phyloP scores from a whole-genome alignment of 495 filamentous ascomycete genomes.

The Aspergillus bridgeri region DNA sequence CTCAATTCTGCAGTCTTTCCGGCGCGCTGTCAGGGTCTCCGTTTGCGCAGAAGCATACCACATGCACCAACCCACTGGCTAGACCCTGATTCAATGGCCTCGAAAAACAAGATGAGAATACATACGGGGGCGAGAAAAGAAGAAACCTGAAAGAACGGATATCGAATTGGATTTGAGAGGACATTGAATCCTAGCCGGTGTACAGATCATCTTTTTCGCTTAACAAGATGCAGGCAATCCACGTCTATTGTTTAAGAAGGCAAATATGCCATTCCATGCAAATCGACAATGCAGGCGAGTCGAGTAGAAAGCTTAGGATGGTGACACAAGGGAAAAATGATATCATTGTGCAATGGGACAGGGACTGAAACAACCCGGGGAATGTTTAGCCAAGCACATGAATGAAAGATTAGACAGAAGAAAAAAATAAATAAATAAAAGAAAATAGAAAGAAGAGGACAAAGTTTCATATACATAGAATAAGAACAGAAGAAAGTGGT shows the following conservation, averaged over 20 bases:
- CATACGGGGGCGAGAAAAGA: not conserved
- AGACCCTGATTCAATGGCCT: too few relatives aligned
- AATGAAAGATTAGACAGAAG: constrained; percentile 8
- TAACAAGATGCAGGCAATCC: not conserved
- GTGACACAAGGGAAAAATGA: not conserved
- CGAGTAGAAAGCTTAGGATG: not conserved
- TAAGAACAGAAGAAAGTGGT: constrained; percentile 12
- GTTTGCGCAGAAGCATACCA: too few relatives aligned
- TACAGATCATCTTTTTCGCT: too few relatives aligned
- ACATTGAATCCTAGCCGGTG: too few relatives aligned
- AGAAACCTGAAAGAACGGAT: not conserved
- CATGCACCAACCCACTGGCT: too few relatives aligned
- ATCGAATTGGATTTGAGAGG: too few relatives aligned
- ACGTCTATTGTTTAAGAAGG: constrained; percentile 4
- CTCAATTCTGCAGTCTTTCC: too few relatives aligned
- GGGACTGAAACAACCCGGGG: constrained; percentile 12
- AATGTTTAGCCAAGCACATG: constrained; percentile 11
- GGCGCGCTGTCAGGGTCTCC: too few relatives aligned
- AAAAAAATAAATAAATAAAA: too few relatives aligned
- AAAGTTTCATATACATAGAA: constrained; percentile 25
- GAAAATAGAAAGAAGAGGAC: too few relatives aligned
- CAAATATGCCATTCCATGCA: not conserved
- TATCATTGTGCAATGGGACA: not conserved
- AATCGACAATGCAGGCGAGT: not conserved
- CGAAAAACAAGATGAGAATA: too few relatives aligned